phyloP scores from a whole-genome alignment of 768 basidiomycete species.

The Tubosaeta sp. region DNA sequence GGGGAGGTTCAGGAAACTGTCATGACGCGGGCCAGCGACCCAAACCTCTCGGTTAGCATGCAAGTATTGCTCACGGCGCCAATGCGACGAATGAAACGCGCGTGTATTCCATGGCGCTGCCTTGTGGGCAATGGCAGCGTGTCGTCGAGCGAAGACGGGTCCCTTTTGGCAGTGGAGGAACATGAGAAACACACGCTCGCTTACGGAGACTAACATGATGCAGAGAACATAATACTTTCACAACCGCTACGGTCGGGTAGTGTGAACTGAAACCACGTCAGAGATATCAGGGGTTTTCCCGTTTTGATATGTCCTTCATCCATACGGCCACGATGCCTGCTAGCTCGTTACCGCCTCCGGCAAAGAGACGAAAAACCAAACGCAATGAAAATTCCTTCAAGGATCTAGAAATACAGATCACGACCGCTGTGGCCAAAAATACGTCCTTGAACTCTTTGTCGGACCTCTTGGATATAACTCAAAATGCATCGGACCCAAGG shows the following conservation, averaged over 20 bases:
- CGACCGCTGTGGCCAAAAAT: constrained; percentile 46
- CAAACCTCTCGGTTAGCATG: constrained; percentile 44
- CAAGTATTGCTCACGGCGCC: constrained; percentile 35
- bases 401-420: constrained; percentile 53
- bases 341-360: constrained; percentile 48
- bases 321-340: constrained; percentile 23
- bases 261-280: no score
- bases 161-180: constrained; percentile 7
- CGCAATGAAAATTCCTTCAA: constrained; percentile 29
- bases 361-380: constrained; percentile 48
- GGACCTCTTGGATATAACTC: constrained; percentile 63
- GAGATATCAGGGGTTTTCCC: neutral
- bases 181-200: constrained; percentile 9
- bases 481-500: constrained; percentile 44
- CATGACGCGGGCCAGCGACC: neutral
- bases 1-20: neutral
- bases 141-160: constrained; percentile 4
- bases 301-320: neutral
- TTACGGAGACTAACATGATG: neutral
- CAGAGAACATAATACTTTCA: no score
- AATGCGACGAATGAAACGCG: constrained; percentile 40
- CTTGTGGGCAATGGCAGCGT: constrained; percentile 11
- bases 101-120: constrained; percentile 21
- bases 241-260: no score
- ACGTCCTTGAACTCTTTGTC: constrained; percentile 73